Evolutionary conservation across 768 basidiomycete species (phyloP), one percentile per base, ranked within the genome.

Genomic region (Russula foetens): DNA sequence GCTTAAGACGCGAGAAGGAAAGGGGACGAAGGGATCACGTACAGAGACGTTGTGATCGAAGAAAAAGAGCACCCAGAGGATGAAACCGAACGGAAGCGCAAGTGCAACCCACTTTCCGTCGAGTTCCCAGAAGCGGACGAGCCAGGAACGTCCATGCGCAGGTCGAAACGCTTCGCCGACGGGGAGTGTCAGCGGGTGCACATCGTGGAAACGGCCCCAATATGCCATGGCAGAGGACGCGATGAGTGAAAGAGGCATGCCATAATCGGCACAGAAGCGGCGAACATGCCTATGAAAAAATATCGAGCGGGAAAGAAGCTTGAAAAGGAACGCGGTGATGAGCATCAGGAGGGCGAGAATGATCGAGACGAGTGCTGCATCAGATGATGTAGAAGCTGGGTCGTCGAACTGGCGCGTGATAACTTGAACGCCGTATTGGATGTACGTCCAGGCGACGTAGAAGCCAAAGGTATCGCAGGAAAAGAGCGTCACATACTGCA

Each of bases 21-120:
- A 23, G 47, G 29, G n/a, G 3, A 33, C 29, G 4, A 29, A 41
- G 33, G 7, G 24, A 44, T 7, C 9, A 74, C 87, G 66, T 70
- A 91, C 90, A 49, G 92, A 94, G 55, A 94, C 90, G 66, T 95
- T 95, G 65, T 94, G 90, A 64, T 98, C 93, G 66, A 97, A 97
- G 77, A 94, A 94, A 75, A 98, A 96, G 46, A 97, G 74, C 24
- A 96, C 81, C 84, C 90, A 97, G 6, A 98, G 76, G 23, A 93
- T 76, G 44, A 94, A 72, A 2, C 94, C 95, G 67, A 97, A 97
- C 0, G 93, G 94, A 45, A 94, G 76, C 0, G 93, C 90, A 29
- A 92, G 85, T 12, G 86, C 90, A 3, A 95, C 86, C 89, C 92
- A 97, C 73, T 90, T 91, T 0, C 80, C 85, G 21, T 89, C 86